A percentile compares a stretch with the other conserved stretches of the same genome.
phyloP scores from a whole-genome alignment of 2,329 filamentous ascomycete genomes.

The Exutisphaerella laricina region DNA sequence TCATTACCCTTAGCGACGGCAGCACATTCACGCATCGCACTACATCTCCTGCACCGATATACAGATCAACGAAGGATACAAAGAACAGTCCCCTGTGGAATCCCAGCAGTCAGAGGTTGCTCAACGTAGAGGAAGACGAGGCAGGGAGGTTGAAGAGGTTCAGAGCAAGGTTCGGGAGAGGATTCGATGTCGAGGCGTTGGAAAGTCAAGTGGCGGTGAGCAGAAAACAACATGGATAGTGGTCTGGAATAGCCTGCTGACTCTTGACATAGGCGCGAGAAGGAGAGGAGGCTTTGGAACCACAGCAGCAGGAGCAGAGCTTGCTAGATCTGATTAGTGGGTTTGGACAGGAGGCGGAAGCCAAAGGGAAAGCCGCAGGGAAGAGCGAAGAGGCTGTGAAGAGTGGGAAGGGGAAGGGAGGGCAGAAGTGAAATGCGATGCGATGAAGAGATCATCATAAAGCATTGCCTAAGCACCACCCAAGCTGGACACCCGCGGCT shows the following conservation, averaged over 20 bases:
- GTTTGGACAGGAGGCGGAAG: constrained; percentile 35
- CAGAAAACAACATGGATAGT: too few species aligned
- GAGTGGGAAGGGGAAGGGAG: constrained; percentile 33
- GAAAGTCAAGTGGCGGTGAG: too few species aligned
- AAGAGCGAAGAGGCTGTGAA: constrained; percentile 34
- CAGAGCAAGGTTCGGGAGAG: constrained; percentile 73
- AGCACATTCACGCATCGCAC: constrained; percentile 75
- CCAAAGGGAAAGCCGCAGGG: constrained; percentile 42
- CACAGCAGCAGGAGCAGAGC: constrained; percentile 47
- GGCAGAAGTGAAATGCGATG: constrained; percentile 33
- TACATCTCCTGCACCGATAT: constrained; percentile 61
- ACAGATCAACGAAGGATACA: constrained; percentile 69
- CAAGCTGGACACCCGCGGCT: too few species aligned
- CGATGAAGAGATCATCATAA: too few species aligned
- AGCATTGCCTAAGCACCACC: too few species aligned
- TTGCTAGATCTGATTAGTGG: constrained; percentile 54
- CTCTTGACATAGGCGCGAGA: constrained; percentile 40
- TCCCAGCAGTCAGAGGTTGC: constrained; percentile 69
- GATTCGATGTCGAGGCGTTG: constrained; percentile 61
- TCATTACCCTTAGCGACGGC: constrained; percentile 87
- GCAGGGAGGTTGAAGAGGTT: constrained; percentile 85
- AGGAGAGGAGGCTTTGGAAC: constrained; percentile 43
- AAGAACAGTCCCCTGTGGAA: constrained; percentile 91
- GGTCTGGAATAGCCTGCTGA: too few species aligned
- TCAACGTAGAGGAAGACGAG: constrained; percentile 91